Percentiles rank a stretch among this genome's conserved stretches.
phyloP scores from a whole-genome alignment of 2,329 filamentous ascomycete genomes.

The Atkinsonella texensis region DNA sequence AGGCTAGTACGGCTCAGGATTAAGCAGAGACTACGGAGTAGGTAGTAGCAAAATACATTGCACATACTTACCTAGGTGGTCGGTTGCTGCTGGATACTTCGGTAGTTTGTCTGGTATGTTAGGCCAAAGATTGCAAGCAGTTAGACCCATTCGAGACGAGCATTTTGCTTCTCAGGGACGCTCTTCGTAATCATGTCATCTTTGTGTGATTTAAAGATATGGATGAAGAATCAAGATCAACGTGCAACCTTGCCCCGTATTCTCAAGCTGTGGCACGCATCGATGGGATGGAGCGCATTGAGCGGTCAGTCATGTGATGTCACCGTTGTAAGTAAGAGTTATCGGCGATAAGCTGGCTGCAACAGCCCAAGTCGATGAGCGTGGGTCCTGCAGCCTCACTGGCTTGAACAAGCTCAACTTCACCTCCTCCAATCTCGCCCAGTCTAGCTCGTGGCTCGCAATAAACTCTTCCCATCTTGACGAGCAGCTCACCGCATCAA shows the following conservation, averaged over 20 bases:
- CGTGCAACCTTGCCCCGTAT: too few species aligned
- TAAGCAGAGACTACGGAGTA: not conserved
- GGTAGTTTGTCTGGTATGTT: too few species aligned
- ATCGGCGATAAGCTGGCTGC: not conserved
- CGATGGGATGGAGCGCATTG: not conserved
- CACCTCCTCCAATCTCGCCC: conserved; percentile 25
- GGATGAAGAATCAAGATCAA: too few species aligned
- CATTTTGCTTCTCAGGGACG: too few species aligned
- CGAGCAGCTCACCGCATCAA: not conserved
- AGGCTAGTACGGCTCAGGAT: conserved; percentile 11
- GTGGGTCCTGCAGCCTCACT: conserved; percentile 14
- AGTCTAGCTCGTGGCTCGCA: conserved; percentile 9
- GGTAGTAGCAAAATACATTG: not conserved
- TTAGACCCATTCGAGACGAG: too few species aligned
- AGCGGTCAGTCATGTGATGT: conserved; percentile 27
- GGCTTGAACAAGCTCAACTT: conserved; percentile 22
- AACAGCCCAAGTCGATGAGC: conserved; percentile 1
- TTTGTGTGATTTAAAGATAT: too few species aligned
- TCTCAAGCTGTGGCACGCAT: too few species aligned
- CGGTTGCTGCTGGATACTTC: too few species aligned
- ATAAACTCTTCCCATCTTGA: conserved; percentile 8
- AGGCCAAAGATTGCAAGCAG: too few species aligned
- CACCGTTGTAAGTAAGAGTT: conserved; percentile 10
- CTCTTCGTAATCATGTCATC: too few species aligned
- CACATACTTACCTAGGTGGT: not conserved